Conservation (phyloP, 228 moss, liverwort and hornwort species). For the Sphagnum magellanicum region DNA sequence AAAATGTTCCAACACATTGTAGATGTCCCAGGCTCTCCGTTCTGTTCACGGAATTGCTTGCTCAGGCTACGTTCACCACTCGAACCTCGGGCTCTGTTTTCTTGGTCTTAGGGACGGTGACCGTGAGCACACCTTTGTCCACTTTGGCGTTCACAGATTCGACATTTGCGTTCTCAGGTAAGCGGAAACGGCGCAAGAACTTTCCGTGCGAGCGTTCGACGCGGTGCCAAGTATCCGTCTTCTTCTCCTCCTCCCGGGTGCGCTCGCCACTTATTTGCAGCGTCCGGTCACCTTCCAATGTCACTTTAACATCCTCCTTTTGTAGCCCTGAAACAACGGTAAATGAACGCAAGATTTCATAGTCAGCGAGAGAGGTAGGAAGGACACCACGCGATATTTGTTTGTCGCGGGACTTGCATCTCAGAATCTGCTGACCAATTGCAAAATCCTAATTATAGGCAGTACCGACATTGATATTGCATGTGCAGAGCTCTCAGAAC, state of each 20-base stretch:
- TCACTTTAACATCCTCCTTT: constrained; percentile 8
- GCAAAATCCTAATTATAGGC: no score
- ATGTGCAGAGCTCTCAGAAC: no score
- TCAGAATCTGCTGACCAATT: no score
- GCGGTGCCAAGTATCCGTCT: constrained; percentile 9
- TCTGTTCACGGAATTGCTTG: no score
- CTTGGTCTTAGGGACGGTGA: constrained; percentile 3
- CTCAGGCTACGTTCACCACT: not conserved
- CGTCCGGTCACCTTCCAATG: constrained; percentile 2
- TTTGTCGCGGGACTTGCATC: no score
- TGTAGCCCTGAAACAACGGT: constrained; percentile 1
- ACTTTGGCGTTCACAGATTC: constrained; percentile 3
- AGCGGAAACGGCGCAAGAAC: constrained; percentile 4
- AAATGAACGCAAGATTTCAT: no score
- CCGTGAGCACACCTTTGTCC: constrained; percentile 11
- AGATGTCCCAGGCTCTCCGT: no score
- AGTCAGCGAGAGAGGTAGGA: no score
- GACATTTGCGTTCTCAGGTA: constrained; percentile 8
- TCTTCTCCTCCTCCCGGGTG: constrained; percentile 9
- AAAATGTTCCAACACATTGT: no score
- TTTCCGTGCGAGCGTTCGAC: constrained; percentile 6
- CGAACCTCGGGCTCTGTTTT: not conserved
- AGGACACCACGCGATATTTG: no score
- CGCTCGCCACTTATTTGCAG: constrained; percentile 12
- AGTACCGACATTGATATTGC: no score